These are phyloP conservation scores for Amanita rubescens DNA, from an alignment of 768 basidiomycete genomes.

Conservation along the genomic window DNA sequence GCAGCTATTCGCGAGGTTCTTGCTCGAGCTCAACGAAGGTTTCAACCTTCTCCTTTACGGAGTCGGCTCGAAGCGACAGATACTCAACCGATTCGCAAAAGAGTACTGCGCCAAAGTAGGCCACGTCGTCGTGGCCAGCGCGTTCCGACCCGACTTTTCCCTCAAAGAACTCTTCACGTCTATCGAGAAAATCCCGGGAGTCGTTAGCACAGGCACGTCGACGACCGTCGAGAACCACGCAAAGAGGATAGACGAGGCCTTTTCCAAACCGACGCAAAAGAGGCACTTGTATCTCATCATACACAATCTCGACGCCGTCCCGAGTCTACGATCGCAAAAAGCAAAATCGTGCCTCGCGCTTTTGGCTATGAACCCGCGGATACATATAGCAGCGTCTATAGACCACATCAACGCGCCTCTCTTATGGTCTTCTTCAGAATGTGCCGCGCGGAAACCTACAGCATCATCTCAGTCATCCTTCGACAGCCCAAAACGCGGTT, in stretches of 20 bases:
- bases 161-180: slow-evolving; percentile 62
- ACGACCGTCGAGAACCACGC: slow-evolving; percentile 53
- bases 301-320: slow-evolving; percentile 82
- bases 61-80: slow-evolving; percentile 74
- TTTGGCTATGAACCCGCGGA: slow-evolving; percentile 63
- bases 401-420: slow-evolving; percentile 83
- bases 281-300: slow-evolving; percentile 68
- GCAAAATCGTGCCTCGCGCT: slow-evolving; percentile 61
- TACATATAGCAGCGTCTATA: slow-evolving; percentile 79
- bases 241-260: slow-evolving; percentile 58
- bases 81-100: slow-evolving; percentile 71
- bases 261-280: slow-evolving; percentile 31
- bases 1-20: slow-evolving; percentile 50
- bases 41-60: slow-evolving; percentile 90
- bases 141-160: slow-evolving; percentile 59
- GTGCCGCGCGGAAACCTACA: slow-evolving; percentile 42
- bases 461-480: slow-evolving; percentile 9
- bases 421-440: slow-evolving; percentile 73
- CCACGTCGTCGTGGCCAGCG: slow-evolving; percentile 73
- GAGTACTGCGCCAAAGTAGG: slow-evolving; percentile 49
- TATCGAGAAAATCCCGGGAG: slow-evolving; percentile 45
- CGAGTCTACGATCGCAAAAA: slow-evolving; percentile 51
- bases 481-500: slow-evolving; percentile 36
- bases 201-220: slow-evolving; percentile 28
- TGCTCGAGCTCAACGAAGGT: slow-evolving; percentile 68